phyloP scores from a whole-genome alignment of 352 stramenopile species.

The Globisporangium apiculatum region DNA sequence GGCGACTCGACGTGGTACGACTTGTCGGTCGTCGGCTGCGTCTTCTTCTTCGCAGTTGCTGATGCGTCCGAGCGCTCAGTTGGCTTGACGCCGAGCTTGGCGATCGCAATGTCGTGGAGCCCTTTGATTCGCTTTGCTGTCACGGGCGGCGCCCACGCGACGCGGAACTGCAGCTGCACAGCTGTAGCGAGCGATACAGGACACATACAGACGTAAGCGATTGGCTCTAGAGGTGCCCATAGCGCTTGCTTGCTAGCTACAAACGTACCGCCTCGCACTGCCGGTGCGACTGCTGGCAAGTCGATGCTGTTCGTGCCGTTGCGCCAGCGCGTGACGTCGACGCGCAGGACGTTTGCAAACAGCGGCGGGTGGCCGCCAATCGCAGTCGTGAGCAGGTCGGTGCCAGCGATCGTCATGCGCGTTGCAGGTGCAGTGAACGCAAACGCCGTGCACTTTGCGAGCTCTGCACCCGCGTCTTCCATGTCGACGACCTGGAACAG shows the following conservation, averaged over 20 bases:
- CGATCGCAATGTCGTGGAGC: conserved; percentile 13
- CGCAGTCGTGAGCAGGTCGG: conserved; percentile 32
- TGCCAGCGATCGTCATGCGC: conserved; percentile 21
- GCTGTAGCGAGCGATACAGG: not conserved
- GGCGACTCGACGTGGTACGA: conserved; percentile 12
- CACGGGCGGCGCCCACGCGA: conserved; percentile 11
- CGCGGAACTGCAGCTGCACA: conserved; percentile 17
- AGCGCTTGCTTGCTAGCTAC: not conserved
- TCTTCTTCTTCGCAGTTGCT: not conserved
- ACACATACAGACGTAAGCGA: not conserved
- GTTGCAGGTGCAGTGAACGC: conserved; percentile 26
- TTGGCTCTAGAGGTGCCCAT: no score
- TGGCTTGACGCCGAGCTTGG: conserved; percentile 12
- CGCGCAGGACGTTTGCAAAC: conserved; percentile 55
- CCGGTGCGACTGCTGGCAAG: conserved; percentile 35
- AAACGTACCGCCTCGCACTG: conserved; percentile 39
- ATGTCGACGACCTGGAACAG: conserved; percentile 65
- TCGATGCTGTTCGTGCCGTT: conserved; percentile 44
- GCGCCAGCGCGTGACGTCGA: conserved; percentile 39
- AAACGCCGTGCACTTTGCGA: conserved; percentile 26
- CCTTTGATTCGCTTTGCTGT: conserved; percentile 18
- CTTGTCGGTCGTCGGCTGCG: not conserved
- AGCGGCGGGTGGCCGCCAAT: conserved; percentile 31
- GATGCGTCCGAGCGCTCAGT: not conserved
- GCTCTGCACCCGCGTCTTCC: conserved; percentile 31